phyloP scores from a whole-genome alignment of 495 filamentous ascomycete genomes.

The Hyaloscypha finlandica region DNA sequence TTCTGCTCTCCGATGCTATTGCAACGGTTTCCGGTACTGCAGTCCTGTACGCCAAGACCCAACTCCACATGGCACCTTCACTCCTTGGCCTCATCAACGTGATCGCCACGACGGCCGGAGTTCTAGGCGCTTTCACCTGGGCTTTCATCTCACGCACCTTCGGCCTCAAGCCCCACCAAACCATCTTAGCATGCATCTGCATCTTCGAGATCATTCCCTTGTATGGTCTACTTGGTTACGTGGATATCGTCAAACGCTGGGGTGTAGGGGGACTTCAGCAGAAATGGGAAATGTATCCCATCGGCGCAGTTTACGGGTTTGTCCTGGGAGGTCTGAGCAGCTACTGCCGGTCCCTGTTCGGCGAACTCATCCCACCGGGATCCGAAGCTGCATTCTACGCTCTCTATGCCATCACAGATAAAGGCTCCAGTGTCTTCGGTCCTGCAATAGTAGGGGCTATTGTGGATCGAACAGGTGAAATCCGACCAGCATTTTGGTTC shows the following conservation, averaged over 20 bases:
- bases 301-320: conserved; percentile 88
- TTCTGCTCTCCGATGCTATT: conserved; percentile 89
- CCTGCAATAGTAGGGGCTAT: conserved; percentile 92
- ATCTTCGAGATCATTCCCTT: conserved; percentile 91
- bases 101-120: conserved; percentile 78
- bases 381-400: conserved; percentile 96
- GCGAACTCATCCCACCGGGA: conserved; percentile 88
- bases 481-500: conserved; percentile 92
- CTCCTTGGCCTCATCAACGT: conserved; percentile 93
- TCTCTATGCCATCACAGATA: conserved; percentile 96
- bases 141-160: conserved; percentile 68
- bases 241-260: conserved; percentile 73
- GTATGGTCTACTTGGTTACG: conserved; percentile 87
- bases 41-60: conserved; percentile 92
- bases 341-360: conserved; percentile 91
- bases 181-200: conserved; percentile 85
- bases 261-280: conserved; percentile 85
- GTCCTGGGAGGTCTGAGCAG: conserved; percentile 91
- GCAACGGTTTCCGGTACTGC: conserved; percentile 95
- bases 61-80: conserved; percentile 84
- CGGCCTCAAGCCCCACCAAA: conserved; percentile 72
- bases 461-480: conserved; percentile 86
- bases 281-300: conserved; percentile 95
- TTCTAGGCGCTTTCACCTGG: conserved; percentile 90
- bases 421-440: conserved; percentile 92